Evolutionary conservation across 345 rosid genomes (phyloP), one percentile per base, ranked within the genome.

Genomic region (Gossypium bickii): DNA sequence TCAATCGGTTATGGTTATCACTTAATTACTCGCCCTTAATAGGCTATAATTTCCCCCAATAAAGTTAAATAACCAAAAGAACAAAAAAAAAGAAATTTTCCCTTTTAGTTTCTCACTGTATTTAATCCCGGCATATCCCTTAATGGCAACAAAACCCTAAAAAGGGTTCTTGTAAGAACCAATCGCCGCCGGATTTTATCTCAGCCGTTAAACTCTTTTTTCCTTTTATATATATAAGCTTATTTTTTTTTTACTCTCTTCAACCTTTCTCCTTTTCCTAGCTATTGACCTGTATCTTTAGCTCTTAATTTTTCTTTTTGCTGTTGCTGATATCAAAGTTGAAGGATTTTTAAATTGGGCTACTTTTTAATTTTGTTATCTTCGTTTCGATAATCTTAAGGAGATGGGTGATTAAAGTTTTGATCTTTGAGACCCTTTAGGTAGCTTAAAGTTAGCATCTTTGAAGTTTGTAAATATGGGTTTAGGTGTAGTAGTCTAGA

Each of bases 151-250:
- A 89, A 90, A 92, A 91, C 95, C 98, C 97, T 89, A 92, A 64
- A 49, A 61, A 86, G 93, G 96, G 88, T 90, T 93, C 93, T 89
- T 93, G 85, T 78, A 85, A 82, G 81, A 85, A 79, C 80, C 81
- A 81, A 79, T 86, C 88, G 97, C 97, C 97, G 93, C 92, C 92
- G 81, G 84, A 82, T 83, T 67, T 86, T 78, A 86, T 89, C 88
- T 70, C 76, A 74, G 66, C 78, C 85, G 85, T 87, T 80, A 55
- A 78, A 10, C 72, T 74, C 77, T 59, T 65, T 53, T 34, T 34
- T 34, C 41, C 41, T 22, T 74, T 4, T 67, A 38, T 71, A 78
- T 66, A 82, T 78, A 69, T 59, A 60, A 67, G 66, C 22, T 25
- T 69, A 1, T 10, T 25, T 69, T 70, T 53, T 77, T 12, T 27